Percentiles rank a stretch among this genome's conserved stretches.
phyloP scores from a whole-genome alignment of 2,329 filamentous ascomycete genomes.

The Huntiella savannae region DNA sequence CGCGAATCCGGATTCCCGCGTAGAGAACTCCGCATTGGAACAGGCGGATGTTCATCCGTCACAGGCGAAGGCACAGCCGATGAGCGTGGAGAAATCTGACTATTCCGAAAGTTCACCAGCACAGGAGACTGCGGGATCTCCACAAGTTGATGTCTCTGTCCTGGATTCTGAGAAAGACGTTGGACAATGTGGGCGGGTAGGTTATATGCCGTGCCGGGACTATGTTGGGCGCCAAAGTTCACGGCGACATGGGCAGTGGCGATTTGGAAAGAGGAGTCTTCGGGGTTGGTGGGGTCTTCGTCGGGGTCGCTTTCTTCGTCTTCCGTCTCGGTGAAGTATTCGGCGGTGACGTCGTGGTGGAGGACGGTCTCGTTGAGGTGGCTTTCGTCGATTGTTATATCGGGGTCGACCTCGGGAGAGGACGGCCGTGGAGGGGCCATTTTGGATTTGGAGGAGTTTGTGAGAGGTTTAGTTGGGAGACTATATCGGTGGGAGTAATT shows the following conservation, averaged over 20 bases:
- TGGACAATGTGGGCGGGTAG: slow-evolving; percentile 4
- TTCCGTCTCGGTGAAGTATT: neutral
- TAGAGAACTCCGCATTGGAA: neutral
- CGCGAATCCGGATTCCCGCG: neutral
- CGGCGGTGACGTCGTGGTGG: slow-evolving; percentile 1
- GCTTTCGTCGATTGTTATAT: neutral
- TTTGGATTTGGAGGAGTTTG: neutral
- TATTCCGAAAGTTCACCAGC: neutral
- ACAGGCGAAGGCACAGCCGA: neutral
- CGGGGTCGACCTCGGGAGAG: neutral
- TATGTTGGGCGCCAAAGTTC: slow-evolving; percentile 2
- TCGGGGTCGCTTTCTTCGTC: neutral
- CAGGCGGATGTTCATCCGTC: neutral
- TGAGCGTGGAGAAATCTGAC: neutral
- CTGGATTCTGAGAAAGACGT: slow-evolving; percentile 5
- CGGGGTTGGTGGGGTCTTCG: neutral
- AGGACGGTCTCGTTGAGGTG: neutral
- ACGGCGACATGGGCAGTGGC: slow-evolving; percentile 6
- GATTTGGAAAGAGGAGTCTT: neutral
- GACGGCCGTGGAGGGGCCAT: neutral
- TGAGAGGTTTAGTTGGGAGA: neutral
- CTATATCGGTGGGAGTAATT: neutral
- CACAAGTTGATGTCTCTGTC: slow-evolving; percentile 5
- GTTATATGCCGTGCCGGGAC: neutral
- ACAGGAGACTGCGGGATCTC: slow-evolving; percentile 5